Evolutionary conservation across 2,329 filamentous ascomycete species (phyloP), one percentile per base, ranked within the genome.

Genomic region (Pseudogymnoascus sp.): DNA sequence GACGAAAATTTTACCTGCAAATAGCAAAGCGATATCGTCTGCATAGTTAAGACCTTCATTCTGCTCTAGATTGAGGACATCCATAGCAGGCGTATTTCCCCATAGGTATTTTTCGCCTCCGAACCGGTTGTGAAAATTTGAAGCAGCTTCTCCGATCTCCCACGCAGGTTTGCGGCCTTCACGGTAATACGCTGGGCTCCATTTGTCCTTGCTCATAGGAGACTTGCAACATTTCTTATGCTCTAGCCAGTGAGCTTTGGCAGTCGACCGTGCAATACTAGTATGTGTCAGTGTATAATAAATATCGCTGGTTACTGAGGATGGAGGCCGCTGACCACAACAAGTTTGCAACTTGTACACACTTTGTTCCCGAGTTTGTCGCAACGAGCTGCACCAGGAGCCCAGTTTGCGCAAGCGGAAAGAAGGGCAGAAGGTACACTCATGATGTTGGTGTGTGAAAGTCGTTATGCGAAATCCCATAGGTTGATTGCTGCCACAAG

Each of bases 41-140:
- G 28, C 11, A 65, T 66, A 66, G 12, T 40, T 53, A 16, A 62
- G 12, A 11, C 67, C 66, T 36, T 67, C 66, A 46, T 68, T 68
- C 14, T 14, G 40, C 11, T 50, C 62, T 5, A 67, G 56, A 11
- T 67, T 59, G 2, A 68, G 42, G 34, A 68, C 59, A 63, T 68
- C 67, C 4, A 67, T 5, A 12, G 67, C 66, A 21, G 66, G 67
- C 5, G 42, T 66, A 21, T 67, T 68, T 28, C 67, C 67, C 67
- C 67, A 67, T 6, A 68, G 28, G 37, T 65, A 64, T 62, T 66
- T 68, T 14, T 11, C 61, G 5, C 59, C 62, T 62, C 66, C 64
- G 28, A 64, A 63, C 23, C n/a, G 6, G 12, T 50, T 63, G 14
- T 63, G 62, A 21, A 28, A 12, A 3, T 28, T 61, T 25, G 37